Percentiles rank a stretch among this genome's conserved stretches.
Conservation (phyloP, 1,284 basidiomycete genomes). For the Ustilago shanxiensis region DNA sequence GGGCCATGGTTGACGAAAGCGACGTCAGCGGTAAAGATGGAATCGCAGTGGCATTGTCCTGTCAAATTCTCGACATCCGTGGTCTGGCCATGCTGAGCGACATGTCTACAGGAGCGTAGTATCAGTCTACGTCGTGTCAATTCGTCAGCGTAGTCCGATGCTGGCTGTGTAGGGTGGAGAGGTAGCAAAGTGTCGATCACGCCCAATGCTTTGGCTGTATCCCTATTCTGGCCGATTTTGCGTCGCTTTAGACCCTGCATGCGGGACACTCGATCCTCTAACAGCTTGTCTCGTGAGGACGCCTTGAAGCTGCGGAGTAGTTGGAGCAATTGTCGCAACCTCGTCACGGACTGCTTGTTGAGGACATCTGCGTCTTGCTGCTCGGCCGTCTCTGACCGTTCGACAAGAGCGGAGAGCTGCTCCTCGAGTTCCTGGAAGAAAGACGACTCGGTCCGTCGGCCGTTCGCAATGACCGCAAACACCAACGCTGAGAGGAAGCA, state of each 20-base stretch:
- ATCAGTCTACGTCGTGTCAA: constrained; percentile 28
- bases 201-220: not conserved
- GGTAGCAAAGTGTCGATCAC: constrained; percentile 20
- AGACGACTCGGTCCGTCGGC: constrained; percentile 10
- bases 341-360: not conserved
- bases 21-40: not conserved
- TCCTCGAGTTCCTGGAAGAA: constrained; percentile 13
- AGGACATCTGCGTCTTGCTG: not conserved
- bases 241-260: constrained; percentile 17
- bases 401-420: constrained; percentile 10
- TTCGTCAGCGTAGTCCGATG: constrained; percentile 4
- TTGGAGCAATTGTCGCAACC: constrained; percentile 7
- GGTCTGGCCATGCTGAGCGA: not conserved
- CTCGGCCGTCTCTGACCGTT: not conserved
- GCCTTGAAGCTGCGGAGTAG: constrained; percentile 5
- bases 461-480: constrained; percentile 7
- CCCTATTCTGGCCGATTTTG: not conserved
- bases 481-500: constrained; percentile 24
- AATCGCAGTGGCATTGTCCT: constrained; percentile 1
- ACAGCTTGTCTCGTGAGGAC: not conserved
- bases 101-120: constrained; percentile 10
- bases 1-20: not conserved
- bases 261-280: not conserved
- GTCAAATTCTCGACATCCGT: not conserved
- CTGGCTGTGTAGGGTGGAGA: not conserved